Conservation (phyloP, 495 filamentous ascomycete species). For the Aspergillus carlsbadensis region DNA sequence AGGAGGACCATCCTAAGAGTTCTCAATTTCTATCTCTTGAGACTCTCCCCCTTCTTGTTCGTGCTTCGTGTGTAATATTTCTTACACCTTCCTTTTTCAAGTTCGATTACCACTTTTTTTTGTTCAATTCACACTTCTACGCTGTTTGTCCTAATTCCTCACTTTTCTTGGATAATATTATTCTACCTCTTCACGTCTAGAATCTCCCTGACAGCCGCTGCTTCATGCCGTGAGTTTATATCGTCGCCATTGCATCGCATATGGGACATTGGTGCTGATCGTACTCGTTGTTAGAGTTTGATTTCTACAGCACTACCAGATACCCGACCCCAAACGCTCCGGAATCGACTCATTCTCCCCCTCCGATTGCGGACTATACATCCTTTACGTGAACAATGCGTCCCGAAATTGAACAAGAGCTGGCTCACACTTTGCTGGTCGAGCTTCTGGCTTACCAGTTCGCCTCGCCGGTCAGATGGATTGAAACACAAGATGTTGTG, state of each 20-base stretch:
- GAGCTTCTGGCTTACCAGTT: slow-evolving; percentile 99
- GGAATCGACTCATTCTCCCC: not conserved
- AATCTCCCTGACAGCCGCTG: slow-evolving; percentile 14
- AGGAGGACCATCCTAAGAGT: not conserved
- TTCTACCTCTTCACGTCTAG: not conserved
- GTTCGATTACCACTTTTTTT: too few species aligned
- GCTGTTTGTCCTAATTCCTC: slow-evolving; percentile 6
- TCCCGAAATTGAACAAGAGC: slow-evolving; percentile 97
- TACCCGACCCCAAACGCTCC: not conserved
- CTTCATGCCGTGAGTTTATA: slow-evolving; percentile 14
- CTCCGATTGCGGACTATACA: not conserved
- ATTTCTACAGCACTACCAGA: not conserved
- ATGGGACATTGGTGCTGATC: not conserved
- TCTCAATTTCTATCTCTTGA: slow-evolving; percentile 1
- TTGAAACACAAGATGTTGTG: slow-evolving; percentile 99
- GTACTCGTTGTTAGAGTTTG: not conserved
- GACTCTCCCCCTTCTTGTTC: not conserved
- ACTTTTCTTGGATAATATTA: slow-evolving; percentile 9
- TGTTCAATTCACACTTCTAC: slow-evolving; percentile 7
- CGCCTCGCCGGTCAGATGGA: slow-evolving; percentile 97
- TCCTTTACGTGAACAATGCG: slow-evolving; percentile 62
- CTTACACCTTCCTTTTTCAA: slow-evolving; percentile 2
- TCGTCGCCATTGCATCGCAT: too few species aligned
- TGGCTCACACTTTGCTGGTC: slow-evolving; percentile 94
- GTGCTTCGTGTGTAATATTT: slow-evolving; percentile 4